phyloP scores from a whole-genome alignment of 1,284 basidiomycete genomes.

The Mycocalia duriaeana region DNA sequence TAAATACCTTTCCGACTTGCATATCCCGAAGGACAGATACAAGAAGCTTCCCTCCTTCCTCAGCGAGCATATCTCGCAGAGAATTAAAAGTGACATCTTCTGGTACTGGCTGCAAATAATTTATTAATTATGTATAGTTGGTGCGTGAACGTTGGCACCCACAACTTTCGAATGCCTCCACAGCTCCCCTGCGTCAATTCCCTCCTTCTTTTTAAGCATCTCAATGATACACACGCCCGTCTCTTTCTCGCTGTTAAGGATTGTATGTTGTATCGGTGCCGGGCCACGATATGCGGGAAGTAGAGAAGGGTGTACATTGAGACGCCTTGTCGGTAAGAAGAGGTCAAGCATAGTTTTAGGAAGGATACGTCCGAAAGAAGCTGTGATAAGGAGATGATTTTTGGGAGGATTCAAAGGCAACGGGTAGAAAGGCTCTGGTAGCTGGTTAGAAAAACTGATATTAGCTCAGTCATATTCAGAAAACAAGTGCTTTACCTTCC shows the following conservation, averaged over 20 bases:
- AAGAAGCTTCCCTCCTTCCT: conserved; percentile 65
- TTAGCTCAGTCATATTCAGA: conserved; percentile 2
- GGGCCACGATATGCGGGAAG: conserved; percentile 88
- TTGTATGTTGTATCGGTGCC: conserved; percentile 86
- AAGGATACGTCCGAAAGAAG: conserved; percentile 90
- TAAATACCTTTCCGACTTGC: conserved; percentile 45
- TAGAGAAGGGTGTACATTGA: conserved; percentile 92
- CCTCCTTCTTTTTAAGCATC: conserved; percentile 52
- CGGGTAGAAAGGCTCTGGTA: conserved; percentile 41
- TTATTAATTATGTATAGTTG: not conserved
- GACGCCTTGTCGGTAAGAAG: conserved; percentile 59
- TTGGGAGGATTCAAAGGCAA: conserved; percentile 20
- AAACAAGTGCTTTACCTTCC: conserved; percentile 54
- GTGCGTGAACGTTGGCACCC: conserved; percentile 13
- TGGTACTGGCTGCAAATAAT: conserved; percentile 39
- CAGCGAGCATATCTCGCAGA: conserved; percentile 60
- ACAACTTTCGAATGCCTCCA: conserved; percentile 46
- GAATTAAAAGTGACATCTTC: conserved; percentile 44
- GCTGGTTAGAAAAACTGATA: conserved; percentile 23
- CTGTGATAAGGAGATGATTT: conserved; percentile 74
- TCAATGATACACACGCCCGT: conserved; percentile 72
- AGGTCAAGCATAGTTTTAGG: conserved; percentile 59
- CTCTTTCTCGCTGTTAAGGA: conserved; percentile 56
- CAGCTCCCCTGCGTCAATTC: conserved; percentile 61
- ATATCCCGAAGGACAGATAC: conserved; percentile 68